Conservation (phyloP, 805 yeast genomes). For the Zygosaccharomyces pseudorouxii region DNA sequence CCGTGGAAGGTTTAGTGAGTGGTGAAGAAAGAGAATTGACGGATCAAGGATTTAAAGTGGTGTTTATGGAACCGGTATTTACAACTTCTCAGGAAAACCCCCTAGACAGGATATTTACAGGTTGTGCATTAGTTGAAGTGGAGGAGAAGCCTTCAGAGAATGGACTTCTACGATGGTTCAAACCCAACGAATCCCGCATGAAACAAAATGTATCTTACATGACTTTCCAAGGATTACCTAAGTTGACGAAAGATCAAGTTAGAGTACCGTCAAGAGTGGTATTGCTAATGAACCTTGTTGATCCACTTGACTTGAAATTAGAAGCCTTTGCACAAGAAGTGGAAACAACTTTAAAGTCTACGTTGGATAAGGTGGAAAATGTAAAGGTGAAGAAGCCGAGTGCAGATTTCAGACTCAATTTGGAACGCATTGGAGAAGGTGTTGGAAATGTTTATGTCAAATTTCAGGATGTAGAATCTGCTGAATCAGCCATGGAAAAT, state of each 20-base stretch:
- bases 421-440: conserved; percentile 47
- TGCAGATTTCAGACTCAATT: conserved; percentile 40
- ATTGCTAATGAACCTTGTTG: conserved; percentile 60
- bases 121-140: conserved; percentile 25
- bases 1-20: conserved; percentile 15
- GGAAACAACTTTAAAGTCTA: conserved; percentile 43
- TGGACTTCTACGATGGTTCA: conserved; percentile 14
- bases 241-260: conserved; percentile 31
- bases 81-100: neutral
- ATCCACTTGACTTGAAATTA: conserved; percentile 58
- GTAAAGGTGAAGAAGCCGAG: conserved; percentile 59
- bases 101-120: conserved; percentile 20
- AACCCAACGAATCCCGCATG: conserved; percentile 23
- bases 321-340: conserved; percentile 46
- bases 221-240: conserved; percentile 37
- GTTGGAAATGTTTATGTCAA: conserved; percentile 70
- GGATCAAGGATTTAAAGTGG: conserved; percentile 8
- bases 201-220: conserved; percentile 21
- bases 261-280: conserved; percentile 44
- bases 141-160: conserved; percentile 6
- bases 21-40: conserved; percentile 12
- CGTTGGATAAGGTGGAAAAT: conserved; percentile 41
- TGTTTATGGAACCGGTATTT: conserved; percentile 13
- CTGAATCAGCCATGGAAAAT: conserved; percentile 50
- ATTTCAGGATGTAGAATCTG: conserved; percentile 48